Evolutionary conservation across 768 basidiomycete species (phyloP).

Genomic region (Lactifluus piperatus): DNA sequence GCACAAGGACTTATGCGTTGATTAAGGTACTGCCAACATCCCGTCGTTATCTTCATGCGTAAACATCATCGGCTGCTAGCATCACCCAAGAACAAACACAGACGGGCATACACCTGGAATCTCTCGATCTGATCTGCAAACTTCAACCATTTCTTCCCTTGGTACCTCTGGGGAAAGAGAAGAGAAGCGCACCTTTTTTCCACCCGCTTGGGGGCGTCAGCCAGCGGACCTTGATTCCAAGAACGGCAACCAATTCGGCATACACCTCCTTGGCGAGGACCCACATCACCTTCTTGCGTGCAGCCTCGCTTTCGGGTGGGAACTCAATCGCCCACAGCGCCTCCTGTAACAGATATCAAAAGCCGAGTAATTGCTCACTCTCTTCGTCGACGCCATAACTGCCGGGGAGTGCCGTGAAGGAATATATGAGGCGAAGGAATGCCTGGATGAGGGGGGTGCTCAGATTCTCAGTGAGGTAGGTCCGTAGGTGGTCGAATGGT

Average conservation of each 20-base stretch:
- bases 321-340: conserved; percentile 66
- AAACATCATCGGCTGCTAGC: not conserved
- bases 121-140: conserved; percentile 66
- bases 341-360: conserved; percentile 91
- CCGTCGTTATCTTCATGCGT: conserved; percentile 54
- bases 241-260: conserved; percentile 59
- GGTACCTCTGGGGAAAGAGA: not conserved
- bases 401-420: conserved; percentile 66
- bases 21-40: conserved; percentile 84
- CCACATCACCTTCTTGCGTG: conserved; percentile 34
- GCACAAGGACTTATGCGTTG: conserved; percentile 55
- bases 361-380: conserved; percentile 78
- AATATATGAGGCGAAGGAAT: conserved; percentile 61
- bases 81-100: not conserved
- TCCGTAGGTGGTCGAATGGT: conserved; percentile 78
- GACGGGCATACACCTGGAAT: conserved; percentile 57
- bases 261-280: conserved; percentile 68
- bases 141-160: conserved; percentile 9
- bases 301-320: conserved; percentile 31
- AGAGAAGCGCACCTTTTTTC: conserved; percentile 51
- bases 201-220: conserved; percentile 45
- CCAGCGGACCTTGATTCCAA: conserved; percentile 70
- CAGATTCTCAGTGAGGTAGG: conserved; percentile 63
- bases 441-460: conserved; percentile 48
- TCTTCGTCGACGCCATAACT: conserved; percentile 79